These are phyloP conservation scores for Phaffomyces antillensis DNA, from an alignment of 805 yeast genomes.

Conservation along the genomic window DNA sequence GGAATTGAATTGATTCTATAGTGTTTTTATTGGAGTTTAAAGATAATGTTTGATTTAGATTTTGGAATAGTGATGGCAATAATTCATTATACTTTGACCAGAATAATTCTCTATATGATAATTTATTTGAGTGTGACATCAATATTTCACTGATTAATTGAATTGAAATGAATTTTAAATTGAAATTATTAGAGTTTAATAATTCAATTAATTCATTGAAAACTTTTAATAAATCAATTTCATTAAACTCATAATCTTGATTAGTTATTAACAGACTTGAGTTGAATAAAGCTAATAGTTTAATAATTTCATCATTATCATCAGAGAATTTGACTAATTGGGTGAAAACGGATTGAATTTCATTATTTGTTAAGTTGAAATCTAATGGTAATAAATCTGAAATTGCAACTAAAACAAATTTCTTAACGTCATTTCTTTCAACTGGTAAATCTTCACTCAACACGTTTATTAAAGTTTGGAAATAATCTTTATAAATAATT, in stretches of 20 bases:
- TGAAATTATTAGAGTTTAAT: conserved; percentile 28
- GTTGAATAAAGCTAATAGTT: conserved; percentile 48
- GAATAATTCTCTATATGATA: conserved; percentile 45
- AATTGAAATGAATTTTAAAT: conserved; percentile 52
- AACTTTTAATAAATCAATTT: conserved; percentile 4
- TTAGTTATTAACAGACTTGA: conserved; percentile 40
- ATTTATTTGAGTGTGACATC: conserved; percentile 26
- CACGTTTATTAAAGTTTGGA: conserved; percentile 46
- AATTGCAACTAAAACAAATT: conserved; percentile 54
- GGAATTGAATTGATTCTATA: conserved; percentile 49
- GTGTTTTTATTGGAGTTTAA: conserved; percentile 15
- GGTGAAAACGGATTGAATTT: not conserved
- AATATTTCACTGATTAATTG: conserved; percentile 62
- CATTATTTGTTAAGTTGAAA: conserved; percentile 8
- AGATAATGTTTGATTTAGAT: conserved; percentile 29
- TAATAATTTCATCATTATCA: conserved; percentile 49
- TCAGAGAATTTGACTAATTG: conserved; percentile 47
- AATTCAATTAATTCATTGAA: conserved; percentile 13
- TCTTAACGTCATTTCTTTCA: conserved; percentile 49
- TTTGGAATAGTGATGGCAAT: conserved; percentile 41
- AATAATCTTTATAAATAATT: conserved; percentile 41
- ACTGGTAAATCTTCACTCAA: conserved; percentile 48
- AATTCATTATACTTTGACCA: conserved; percentile 37
- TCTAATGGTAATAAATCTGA: conserved; percentile 42
- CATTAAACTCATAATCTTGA: conserved; percentile 18